phyloP scores from a whole-genome alignment of 2,329 filamentous ascomycete genomes.

The Bipolaris victoriae region DNA sequence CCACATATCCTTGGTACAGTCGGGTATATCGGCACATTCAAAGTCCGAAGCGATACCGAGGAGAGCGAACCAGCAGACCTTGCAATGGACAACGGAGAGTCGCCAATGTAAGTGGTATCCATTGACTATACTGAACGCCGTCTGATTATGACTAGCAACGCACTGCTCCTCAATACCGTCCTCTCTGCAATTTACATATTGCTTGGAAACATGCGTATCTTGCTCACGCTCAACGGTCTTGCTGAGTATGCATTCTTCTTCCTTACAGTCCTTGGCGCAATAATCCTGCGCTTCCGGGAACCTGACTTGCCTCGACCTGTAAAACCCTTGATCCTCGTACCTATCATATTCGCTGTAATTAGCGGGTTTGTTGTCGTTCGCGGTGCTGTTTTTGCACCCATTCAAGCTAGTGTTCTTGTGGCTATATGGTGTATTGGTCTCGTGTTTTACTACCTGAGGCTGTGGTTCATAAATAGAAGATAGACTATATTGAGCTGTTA shows the following conservation, averaged over 20 bases:
- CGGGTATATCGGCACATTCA: constrained; percentile 38
- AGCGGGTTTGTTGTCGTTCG: constrained; percentile 53
- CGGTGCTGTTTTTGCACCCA: constrained; percentile 44
- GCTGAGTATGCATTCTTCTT: constrained; percentile 67
- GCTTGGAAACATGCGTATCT: constrained; percentile 66
- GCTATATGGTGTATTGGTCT: constrained; percentile 40
- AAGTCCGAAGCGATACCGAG: constrained; percentile 20
- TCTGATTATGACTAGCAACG: constrained; percentile 31
- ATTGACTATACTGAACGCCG: not conserved
- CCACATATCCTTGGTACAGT: constrained; percentile 37
- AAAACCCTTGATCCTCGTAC: constrained; percentile 62
- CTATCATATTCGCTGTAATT: constrained; percentile 62
- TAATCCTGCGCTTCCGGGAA: constrained; percentile 64
- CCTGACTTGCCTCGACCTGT: constrained; percentile 63
- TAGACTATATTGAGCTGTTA: not conserved
- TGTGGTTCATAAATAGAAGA: constrained; percentile 13
- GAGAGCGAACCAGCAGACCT: constrained; percentile 22
- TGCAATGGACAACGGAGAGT: constrained; percentile 43
- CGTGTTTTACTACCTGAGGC: constrained; percentile 23
- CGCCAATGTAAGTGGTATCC: constrained; percentile 38
- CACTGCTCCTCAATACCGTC: constrained; percentile 41
- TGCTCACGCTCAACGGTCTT: constrained; percentile 59
- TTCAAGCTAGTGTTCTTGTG: constrained; percentile 40
- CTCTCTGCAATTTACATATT: constrained; percentile 65
- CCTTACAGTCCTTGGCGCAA: constrained; percentile 65